Conservation (phyloP, 2,329 filamentous ascomycete species). For the Epichloe amarillans region DNA sequence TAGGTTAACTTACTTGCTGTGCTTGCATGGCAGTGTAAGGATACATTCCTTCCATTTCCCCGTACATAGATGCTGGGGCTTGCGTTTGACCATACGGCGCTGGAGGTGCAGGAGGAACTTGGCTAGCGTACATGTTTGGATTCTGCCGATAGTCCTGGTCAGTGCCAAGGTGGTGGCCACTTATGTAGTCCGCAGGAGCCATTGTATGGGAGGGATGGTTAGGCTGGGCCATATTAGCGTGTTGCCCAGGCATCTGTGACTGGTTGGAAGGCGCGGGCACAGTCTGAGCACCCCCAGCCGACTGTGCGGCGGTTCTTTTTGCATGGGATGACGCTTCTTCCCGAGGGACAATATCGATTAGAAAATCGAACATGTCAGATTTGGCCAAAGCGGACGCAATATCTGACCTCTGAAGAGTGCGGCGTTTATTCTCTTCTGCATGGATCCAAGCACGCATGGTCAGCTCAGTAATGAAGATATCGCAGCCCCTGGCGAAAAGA, state of each 20-base stretch:
- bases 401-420: slow-evolving; percentile 87
- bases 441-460: slow-evolving; percentile 99
- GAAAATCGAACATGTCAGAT: slow-evolving; percentile 99
- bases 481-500: slow-evolving; percentile 93
- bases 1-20: slow-evolving; percentile 54
- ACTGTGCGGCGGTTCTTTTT: slow-evolving; percentile 54
- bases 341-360: slow-evolving; percentile 95
- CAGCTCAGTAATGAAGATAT: slow-evolving; percentile 97
- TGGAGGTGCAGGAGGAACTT: slow-evolving; percentile 60
- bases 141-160: slow-evolving; percentile 72
- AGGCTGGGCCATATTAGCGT: slow-evolving; percentile 34
- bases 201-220: slow-evolving; percentile 46
- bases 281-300: slow-evolving; percentile 27
- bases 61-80: slow-evolving; percentile 55
- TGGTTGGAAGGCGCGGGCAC: slow-evolving; percentile 36
- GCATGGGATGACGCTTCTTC: slow-evolving; percentile 82
- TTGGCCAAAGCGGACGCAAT: slow-evolving; percentile 93
- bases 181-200: slow-evolving; percentile 49
- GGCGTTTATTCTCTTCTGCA: slow-evolving; percentile 94
- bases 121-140: slow-evolving; percentile 67
- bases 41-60: slow-evolving; percentile 75
- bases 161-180: slow-evolving; percentile 47
- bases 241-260: slow-evolving; percentile 38
- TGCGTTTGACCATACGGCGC: slow-evolving; percentile 66
- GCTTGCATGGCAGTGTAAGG: slow-evolving; percentile 66